phyloP scores from a whole-genome alignment of 2,329 filamentous ascomycete species.

The Thelonectria discophora region DNA sequence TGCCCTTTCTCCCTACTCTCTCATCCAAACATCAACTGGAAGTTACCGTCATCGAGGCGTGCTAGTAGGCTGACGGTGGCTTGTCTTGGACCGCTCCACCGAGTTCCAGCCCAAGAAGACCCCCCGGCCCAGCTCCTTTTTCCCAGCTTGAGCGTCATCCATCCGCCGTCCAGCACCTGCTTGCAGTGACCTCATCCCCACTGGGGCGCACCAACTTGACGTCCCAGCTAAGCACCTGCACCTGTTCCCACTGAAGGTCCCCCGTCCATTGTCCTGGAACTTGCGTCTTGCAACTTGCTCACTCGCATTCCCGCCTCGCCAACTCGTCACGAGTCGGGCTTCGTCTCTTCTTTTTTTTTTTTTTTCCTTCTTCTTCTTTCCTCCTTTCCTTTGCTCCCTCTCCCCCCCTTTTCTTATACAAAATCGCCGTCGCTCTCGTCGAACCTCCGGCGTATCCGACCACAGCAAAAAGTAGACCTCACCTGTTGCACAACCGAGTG shows the following conservation, averaged over 20 bases:
- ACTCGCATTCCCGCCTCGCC: constrained; percentile 32
- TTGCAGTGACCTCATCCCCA: constrained; percentile 5
- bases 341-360: constrained; percentile 27
- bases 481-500: constrained; percentile 17
- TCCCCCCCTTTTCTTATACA: background rate
- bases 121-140: background rate
- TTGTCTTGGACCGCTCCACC: constrained; percentile 15
- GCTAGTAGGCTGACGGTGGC: constrained; percentile 21
- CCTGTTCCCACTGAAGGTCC: background rate
- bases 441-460: constrained; percentile 19
- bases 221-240: no score
- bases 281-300: constrained; percentile 28
- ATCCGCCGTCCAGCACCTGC: background rate
- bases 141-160: background rate
- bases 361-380: constrained; percentile 15
- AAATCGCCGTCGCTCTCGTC: constrained; percentile 19
- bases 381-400: constrained; percentile 17
- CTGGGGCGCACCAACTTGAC: background rate
- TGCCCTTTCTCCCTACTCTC: background rate
- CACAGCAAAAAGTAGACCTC: constrained; percentile 7
- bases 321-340: constrained; percentile 10
- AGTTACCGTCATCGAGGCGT: constrained; percentile 10
- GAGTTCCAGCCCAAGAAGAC: constrained; percentile 11
- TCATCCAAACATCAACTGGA: background rate
- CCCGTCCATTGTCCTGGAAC: constrained; percentile 11